These are phyloP conservation scores for Sporothrix brunneoviolacea DNA, from an alignment of 2,329 filamentous ascomycete genomes.

Conservation along the genomic window DNA sequence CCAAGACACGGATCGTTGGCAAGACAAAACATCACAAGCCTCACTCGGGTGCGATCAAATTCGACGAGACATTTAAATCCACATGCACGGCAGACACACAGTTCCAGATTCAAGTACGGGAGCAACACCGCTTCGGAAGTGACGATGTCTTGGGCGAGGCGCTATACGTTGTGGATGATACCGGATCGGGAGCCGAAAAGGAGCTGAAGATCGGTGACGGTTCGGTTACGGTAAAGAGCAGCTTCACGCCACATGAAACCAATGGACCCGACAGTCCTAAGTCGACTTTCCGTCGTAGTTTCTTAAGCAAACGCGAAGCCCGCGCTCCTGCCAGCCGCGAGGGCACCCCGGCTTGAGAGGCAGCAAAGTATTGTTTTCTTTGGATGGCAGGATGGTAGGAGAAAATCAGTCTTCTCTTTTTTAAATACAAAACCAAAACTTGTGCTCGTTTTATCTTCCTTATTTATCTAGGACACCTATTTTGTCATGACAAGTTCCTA, in stretches of 20 bases:
- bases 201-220: conserved; percentile 67
- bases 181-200: conserved; percentile 61
- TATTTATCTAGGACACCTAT: too few species aligned
- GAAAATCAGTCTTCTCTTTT: too few species aligned
- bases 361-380: too few species aligned
- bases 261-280: conserved; percentile 41
- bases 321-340: conserved; percentile 38
- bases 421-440: too few species aligned
- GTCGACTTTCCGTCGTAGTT: conserved; percentile 44
- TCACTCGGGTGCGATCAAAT: conserved; percentile 56
- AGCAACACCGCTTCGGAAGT: conserved; percentile 76
- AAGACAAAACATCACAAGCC: conserved; percentile 91
- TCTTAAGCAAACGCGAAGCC: conserved; percentile 47
- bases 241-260: conserved; percentile 47
- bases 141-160: conserved; percentile 80
- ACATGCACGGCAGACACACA: conserved; percentile 73
- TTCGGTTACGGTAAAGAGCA: conserved; percentile 65
- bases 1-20: conserved; percentile 72
- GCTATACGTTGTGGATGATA: conserved; percentile 87
- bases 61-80: conserved; percentile 73
- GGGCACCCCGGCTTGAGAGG: conserved; percentile 26
- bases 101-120: conserved; percentile 81
- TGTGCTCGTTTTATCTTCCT: too few species aligned
- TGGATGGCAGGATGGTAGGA: too few species aligned
- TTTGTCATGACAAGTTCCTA: too few species aligned